Conservation (phyloP, 2,329 filamentous ascomycete species). For the Paraphaeosphaeria sporulosa region DNA sequence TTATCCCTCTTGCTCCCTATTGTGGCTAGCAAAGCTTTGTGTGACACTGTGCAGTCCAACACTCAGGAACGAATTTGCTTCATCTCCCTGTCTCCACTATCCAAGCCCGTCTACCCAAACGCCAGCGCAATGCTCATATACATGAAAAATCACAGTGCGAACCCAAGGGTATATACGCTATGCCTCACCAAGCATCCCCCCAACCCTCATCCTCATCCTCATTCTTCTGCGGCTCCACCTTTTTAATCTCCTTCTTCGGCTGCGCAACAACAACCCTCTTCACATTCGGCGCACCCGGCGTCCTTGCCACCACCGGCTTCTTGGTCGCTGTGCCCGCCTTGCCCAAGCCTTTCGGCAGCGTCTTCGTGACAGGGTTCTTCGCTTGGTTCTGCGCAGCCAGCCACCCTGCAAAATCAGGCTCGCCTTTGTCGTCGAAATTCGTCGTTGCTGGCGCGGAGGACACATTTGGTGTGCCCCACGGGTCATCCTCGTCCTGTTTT, state of each 20-base stretch:
- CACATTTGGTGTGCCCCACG: conserved; percentile 57
- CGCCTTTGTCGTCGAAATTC: conserved; percentile 81
- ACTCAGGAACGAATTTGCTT: neutral
- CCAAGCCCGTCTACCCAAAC: conserved; percentile 17
- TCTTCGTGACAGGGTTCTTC: conserved; percentile 70
- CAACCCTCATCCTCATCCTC: conserved; percentile 51
- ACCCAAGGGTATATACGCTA: conserved; percentile 7
- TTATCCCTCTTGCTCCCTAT: neutral
- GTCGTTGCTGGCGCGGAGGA: conserved; percentile 47
- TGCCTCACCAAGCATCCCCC: conserved; percentile 47
- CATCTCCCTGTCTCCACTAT: neutral
- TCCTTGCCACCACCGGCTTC: conserved; percentile 37
- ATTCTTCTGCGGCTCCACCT: conserved; percentile 48
- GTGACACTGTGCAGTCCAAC: neutral
- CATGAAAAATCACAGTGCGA: conserved; percentile 3
- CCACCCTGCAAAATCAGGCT: conserved; percentile 97
- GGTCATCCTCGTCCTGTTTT: conserved; percentile 61
- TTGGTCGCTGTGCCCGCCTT: conserved; percentile 61
- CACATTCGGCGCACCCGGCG: conserved; percentile 41
- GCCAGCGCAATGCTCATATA: conserved; percentile 28
- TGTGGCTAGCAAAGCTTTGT: neutral
- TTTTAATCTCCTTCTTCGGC: conserved; percentile 41
- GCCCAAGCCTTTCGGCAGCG: conserved; percentile 81
- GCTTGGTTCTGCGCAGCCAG: conserved; percentile 82
- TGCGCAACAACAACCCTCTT: conserved; percentile 38